Percentiles rank a stretch among this genome's conserved stretches.
phyloP scores from a whole-genome alignment of 768 basidiomycete genomes.

The Cyclocybe cylindracea region DNA sequence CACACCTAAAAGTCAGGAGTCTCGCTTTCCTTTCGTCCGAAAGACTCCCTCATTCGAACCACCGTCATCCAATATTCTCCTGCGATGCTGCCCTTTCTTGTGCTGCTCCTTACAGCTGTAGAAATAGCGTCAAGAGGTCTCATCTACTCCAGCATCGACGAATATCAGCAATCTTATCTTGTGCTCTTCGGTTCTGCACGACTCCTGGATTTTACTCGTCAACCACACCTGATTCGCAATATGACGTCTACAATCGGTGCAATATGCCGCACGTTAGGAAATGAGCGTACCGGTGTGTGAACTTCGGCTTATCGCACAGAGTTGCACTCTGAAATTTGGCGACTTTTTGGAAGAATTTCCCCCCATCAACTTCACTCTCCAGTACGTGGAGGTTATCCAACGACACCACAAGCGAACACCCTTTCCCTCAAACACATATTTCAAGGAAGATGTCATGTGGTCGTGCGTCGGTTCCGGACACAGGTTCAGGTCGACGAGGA shows the following conservation, averaged over 20 bases:
- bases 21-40: neutral
- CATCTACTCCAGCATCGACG: slow-evolving; percentile 34
- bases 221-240: slow-evolving; percentile 33
- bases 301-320: neutral
- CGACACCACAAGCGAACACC: slow-evolving; percentile 56
- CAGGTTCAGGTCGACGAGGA: slow-evolving; percentile 27
- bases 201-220: slow-evolving; percentile 51
- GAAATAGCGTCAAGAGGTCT: slow-evolving; percentile 18
- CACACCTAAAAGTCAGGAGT: neutral
- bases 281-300: slow-evolving; percentile 45
- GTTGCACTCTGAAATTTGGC: neutral
- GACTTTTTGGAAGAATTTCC: slow-evolving; percentile 29
- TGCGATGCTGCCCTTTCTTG: slow-evolving; percentile 14
- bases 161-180: slow-evolving; percentile 44
- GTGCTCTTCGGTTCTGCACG: slow-evolving; percentile 40
- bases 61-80: neutral
- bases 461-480: slow-evolving; percentile 43
- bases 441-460: slow-evolving; percentile 48
- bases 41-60: no score
- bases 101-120: slow-evolving; percentile 14
- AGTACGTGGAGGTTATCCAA: slow-evolving; percentile 54
- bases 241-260: slow-evolving; percentile 54
- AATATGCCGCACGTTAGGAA: slow-evolving; percentile 54
- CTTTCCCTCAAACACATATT: slow-evolving; percentile 51
- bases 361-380: slow-evolving; percentile 33